Evolutionary conservation across 2,329 filamentous ascomycete genomes (phyloP).

Genomic region (Fusarium nygamai): DNA sequence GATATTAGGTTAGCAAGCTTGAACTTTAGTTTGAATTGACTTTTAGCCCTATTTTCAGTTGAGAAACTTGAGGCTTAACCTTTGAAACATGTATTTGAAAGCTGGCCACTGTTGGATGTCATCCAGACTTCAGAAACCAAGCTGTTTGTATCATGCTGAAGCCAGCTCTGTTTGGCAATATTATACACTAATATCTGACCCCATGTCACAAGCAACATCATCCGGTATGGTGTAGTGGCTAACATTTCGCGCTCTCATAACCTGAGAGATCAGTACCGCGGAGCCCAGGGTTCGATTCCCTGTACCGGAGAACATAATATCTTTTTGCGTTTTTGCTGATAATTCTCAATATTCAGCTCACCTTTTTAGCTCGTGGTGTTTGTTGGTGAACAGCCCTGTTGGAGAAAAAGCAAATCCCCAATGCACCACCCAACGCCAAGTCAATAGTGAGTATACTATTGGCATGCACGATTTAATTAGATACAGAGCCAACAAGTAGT

Average conservation of each 20-base stretch:
- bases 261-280: slow-evolving; percentile 17
- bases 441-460: background rate
- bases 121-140: background rate
- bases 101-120: too few species aligned
- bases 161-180: accelerated
- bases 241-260: slow-evolving; percentile 48
- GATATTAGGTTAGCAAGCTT: background rate
- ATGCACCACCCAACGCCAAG: too few species aligned
- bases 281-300: slow-evolving; percentile 6
- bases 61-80: too few species aligned
- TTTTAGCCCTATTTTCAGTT: accelerated
- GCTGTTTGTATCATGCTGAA: accelerated
- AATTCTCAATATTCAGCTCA: accelerated
- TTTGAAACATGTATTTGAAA: background rate
- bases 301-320: background rate
- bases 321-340: background rate
- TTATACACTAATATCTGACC: accelerated
- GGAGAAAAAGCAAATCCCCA: background rate
- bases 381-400: background rate
- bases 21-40: accelerated
- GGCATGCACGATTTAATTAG: background rate
- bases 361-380: background rate
- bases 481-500: background rate
- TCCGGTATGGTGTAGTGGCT: slow-evolving; percentile 49
- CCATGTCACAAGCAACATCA: background rate